Base-by-base conservation (phyloP, 257 asterid species). In the Vinca minor region DNA sequence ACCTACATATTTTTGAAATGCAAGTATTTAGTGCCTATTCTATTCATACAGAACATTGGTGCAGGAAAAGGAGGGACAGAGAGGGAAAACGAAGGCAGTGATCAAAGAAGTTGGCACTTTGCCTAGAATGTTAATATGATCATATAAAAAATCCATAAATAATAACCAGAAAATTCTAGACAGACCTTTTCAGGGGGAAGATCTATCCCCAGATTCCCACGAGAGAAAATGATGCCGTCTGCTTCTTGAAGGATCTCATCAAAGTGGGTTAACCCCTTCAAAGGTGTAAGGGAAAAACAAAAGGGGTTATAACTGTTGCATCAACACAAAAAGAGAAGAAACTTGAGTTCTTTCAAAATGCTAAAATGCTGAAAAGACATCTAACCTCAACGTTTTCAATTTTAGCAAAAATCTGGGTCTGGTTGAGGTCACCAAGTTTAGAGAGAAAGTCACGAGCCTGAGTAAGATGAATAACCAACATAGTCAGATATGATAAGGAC, bases 171-270 rank as follows among this genome's bases (percentile, higher is more conserved):
- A 56, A 57, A 32, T 45, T 20, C 59, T 28, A 47, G 14, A 48
- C 78, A 63, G 54, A 89, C 96, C 96, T 89, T 89, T 83, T 89
- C 96, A 13, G 96, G 89, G 53, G 96, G 96, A 36, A 89, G 93
- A 80, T 89, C 96, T 50, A 89, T 86, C 20, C 96, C 96, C 69
- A 89, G 84, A 78, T 89, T 86, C 76, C 96, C 96, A 69, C 96
- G 96, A 7, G 95, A 83, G 46, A 86, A 84, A 76, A 89, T 89
- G 78, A 89, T 86, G 28, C 96, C 96, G 72, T 89, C 95, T 14
- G 96, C 96, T 74, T 84, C 96, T 62, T 84, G 81, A 26, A 89
- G 85, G 57, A 89, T 89, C 83, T 89, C 96, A 60, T 89, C 96
- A 15, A 89, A 89, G 74, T 89, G 95, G 67, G 88, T 84, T 68